These are phyloP conservation scores for Calamus simplicifolius DNA, from an alignment of 176 grass and related monocot genomes.

Conservation along the genomic window DNA sequence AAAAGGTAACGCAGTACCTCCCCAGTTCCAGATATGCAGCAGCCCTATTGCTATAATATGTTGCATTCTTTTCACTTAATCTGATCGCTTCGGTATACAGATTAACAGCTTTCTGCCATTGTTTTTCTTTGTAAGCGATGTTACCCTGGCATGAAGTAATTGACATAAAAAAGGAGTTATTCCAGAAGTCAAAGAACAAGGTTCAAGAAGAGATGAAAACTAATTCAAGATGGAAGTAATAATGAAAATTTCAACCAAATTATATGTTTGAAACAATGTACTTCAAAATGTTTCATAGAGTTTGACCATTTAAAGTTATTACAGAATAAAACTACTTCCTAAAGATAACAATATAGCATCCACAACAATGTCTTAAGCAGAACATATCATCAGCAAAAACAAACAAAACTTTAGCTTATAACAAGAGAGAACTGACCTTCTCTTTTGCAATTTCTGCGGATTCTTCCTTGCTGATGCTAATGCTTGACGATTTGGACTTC, in stretches of 20 bases:
- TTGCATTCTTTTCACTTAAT: slow-evolving; percentile 77
- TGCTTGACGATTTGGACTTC: slow-evolving; percentile 68
- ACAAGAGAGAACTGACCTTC: slow-evolving; percentile 35
- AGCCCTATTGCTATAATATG: slow-evolving; percentile 95
- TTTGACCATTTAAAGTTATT: no score
- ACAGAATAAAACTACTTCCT: no score
- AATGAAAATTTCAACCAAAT: no score
- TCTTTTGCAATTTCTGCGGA: slow-evolving; percentile 93
- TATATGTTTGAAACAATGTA: no score
- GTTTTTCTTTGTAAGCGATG: slow-evolving; percentile 83
- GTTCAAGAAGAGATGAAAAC: no score
- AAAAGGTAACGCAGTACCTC: slow-evolving; percentile 31
- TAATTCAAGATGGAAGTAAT: no score
- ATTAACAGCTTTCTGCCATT: slow-evolving; percentile 82
- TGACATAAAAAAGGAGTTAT: background rate
- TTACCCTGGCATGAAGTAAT: slow-evolving; percentile 57
- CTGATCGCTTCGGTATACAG: slow-evolving; percentile 90
- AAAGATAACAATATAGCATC: no score
- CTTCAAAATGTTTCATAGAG: no score
- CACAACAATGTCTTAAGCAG: no score
- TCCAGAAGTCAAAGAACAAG: no score
- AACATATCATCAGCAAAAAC: slow-evolving; percentile 3
- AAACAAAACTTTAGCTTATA: background rate
- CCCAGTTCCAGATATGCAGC: slow-evolving; percentile 77
- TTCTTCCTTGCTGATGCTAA: slow-evolving; percentile 67